Evolutionary conservation across 495 filamentous ascomycete species (phyloP), one percentile per base, ranked within the genome.

Genomic region (Beverwykella pulmonaria): DNA sequence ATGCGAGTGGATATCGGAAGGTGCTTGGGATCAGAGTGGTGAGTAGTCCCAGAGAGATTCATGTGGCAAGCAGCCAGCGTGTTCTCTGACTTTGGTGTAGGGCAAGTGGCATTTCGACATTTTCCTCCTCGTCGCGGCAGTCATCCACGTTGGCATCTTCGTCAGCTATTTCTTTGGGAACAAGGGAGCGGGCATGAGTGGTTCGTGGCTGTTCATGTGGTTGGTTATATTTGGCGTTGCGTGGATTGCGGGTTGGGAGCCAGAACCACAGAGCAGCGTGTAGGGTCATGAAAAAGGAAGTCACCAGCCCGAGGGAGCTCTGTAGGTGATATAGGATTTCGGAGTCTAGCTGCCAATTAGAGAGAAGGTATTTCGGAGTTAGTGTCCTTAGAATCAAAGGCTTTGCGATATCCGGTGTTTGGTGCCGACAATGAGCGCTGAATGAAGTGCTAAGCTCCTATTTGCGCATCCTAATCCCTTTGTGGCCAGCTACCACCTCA

Each of bases 21-120:
- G 59, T 61, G 23, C 22, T 61, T 20, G 59, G 59, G 3, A 15
- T 15, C 25, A 52, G 48, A 27, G 59, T 61, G 47, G 59, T 61
- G 32, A 39, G 59, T 61, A 10, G n/a, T 52, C 8, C 30, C 17
- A 3, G 5, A 12, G 1, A 23, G 15, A 26, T 23, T 36, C 7
- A 36, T 23, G 30, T 9, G 22, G n/a, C n/a, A n/a, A n/a, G n/a
- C n/a, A n/a, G n/a, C n/a, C n/a, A n/a, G n/a, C n/a, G n/a, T n/a
- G n/a, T n/a, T 19, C 1, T 26, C 32, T 34, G 32, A 34, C 32
- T 5, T 6, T 34, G 5, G 32, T n/a, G 32, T 36, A 61, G 59
- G 59, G 59, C 4, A 25, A 47, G 12, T 61, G 59, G 59, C 59
- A 61, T 44, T 61, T 61, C 14, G 59, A 61, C 30, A 30, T 53